phyloP scores from a whole-genome alignment of 192 early-diverging fungal species.

The Entrophospora sp. region DNA sequence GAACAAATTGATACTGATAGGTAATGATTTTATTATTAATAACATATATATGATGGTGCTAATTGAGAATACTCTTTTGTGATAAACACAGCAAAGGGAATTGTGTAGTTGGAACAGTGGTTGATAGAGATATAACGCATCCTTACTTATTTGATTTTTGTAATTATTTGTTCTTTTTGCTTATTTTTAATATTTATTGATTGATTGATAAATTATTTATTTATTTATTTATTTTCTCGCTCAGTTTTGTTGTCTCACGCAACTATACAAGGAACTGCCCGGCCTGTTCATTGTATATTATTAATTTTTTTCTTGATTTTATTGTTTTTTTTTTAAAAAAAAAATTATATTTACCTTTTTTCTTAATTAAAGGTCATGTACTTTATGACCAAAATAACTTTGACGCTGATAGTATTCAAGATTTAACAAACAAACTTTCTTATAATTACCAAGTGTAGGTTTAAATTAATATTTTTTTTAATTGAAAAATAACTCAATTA shows the following conservation, averaged over 20 bases:
- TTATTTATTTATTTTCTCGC: neutral
- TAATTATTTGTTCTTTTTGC: neutral
- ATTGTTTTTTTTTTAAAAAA: neutral
- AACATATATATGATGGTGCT: too few species aligned
- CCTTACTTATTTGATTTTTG: conserved; percentile 65
- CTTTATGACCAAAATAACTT: conserved; percentile 83
- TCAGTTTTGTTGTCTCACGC: conserved; percentile 75
- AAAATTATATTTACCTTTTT: neutral
- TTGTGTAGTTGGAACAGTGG: conserved; percentile 65
- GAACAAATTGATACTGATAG: conserved; percentile 50
- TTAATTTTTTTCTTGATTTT: too few species aligned
- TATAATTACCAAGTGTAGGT: conserved; percentile 69
- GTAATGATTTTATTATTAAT: too few species aligned
- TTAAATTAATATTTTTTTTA: neutral
- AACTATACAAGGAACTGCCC: conserved; percentile 89
- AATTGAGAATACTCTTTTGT: conserved; percentile 36
- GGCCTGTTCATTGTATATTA: conserved; percentile 65
- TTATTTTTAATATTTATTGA: neutral
- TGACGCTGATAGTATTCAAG: conserved; percentile 68
- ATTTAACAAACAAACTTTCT: conserved; percentile 85
- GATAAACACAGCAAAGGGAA: conserved; percentile 52
- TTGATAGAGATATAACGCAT: conserved; percentile 59
- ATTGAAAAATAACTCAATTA: too few species aligned
- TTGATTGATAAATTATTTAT: too few species aligned
- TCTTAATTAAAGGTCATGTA: conserved; percentile 58